Base-by-base conservation (phyloP, 192 early-diverging fungal species). In the Rhizophagus clarus region DNA sequence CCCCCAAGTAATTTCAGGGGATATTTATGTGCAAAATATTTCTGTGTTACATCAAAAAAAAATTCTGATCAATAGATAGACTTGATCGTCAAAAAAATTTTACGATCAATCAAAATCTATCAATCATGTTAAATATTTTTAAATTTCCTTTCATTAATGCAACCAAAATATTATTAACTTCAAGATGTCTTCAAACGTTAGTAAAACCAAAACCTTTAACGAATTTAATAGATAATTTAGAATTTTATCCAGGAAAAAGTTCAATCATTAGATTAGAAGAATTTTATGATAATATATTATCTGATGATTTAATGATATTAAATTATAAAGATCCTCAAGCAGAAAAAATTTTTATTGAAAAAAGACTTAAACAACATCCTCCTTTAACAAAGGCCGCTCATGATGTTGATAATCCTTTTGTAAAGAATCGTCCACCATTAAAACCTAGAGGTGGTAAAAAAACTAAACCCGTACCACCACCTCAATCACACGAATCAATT, bases 401-500 rank as follows among this genome's bases (percentile, higher is more conserved):
- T 47, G 76, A 63, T 17, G 20, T 17, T 28, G 73, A 74, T 12
- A 77, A 77, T 67, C 76, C 76, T 6, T 77, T 40, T 49, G 1
- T 12, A 2, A 77, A 17, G 49, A 77, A 77, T 63, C n/a, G 45
- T 60, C 31, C 61, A 34, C 24, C 42, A 60, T 20, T 28, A 17
- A 17, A 28, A 74, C 72, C 15, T 12, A 61, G 79, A 40, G 87
- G 85, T 76, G 87, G 86, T 26, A 86, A 85, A 62, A 83, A 81
- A 60, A 72, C 82, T 37, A 90, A 88, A 79, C 89, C 93, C 49
- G 85, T 84, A 69, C 82, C 84, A 47, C 92, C 89, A n/a, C 81
- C 85, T 15, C 91, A 90, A 31, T 85, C 89, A 24, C 87, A 91
- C 32, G 87, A 87, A 67, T 84, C 88, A 34, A 80, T 94, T 74